A percentile compares a stretch with the other conserved stretches of the same genome.
These are phyloP conservation scores for Glutinoglossum americanum DNA, from an alignment of 495 filamentous ascomycete genomes.

Conservation along the genomic window DNA sequence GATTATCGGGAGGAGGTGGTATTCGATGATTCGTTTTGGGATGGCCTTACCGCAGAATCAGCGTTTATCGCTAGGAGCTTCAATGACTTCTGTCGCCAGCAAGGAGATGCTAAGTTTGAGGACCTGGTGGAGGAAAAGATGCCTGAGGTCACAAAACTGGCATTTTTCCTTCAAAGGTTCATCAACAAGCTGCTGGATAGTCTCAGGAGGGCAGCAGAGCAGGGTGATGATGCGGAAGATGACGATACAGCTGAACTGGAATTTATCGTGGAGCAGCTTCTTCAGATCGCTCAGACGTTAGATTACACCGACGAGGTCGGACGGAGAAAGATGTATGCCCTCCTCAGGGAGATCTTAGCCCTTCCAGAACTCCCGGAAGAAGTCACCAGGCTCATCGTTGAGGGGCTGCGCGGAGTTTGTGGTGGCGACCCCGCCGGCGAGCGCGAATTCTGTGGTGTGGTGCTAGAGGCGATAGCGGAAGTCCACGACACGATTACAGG, in stretches of 20 bases:
- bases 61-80: slow-evolving; percentile 76
- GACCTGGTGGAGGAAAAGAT: slow-evolving; percentile 71
- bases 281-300: slow-evolving; percentile 75
- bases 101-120: slow-evolving; percentile 48
- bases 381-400: slow-evolving; percentile 68
- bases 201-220: slow-evolving; percentile 31
- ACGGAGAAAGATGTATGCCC: slow-evolving; percentile 78
- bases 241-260: slow-evolving; percentile 70
- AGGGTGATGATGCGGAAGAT: slow-evolving; percentile 29
- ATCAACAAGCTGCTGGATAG: slow-evolving; percentile 52
- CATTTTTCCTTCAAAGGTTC: slow-evolving; percentile 60
- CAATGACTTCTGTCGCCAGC: slow-evolving; percentile 69
- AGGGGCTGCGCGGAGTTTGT: slow-evolving; percentile 62
- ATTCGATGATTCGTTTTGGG: slow-evolving; percentile 78
- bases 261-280: slow-evolving; percentile 84
- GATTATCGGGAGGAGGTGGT: slow-evolving; percentile 67
- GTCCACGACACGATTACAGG: slow-evolving; percentile 70
- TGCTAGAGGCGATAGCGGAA: slow-evolving; percentile 84
- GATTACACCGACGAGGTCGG: slow-evolving; percentile 95
- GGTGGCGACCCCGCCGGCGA: slow-evolving; percentile 60
- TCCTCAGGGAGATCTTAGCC: slow-evolving; percentile 65
- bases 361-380: slow-evolving; percentile 80
- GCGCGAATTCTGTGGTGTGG: slow-evolving; percentile 78
- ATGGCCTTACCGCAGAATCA: slow-evolving; percentile 62
- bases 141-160: slow-evolving; percentile 79